These are phyloP conservation scores for Cytospora schulzeri DNA, from an alignment of 2,329 filamentous ascomycete species.

Conservation along the genomic window DNA sequence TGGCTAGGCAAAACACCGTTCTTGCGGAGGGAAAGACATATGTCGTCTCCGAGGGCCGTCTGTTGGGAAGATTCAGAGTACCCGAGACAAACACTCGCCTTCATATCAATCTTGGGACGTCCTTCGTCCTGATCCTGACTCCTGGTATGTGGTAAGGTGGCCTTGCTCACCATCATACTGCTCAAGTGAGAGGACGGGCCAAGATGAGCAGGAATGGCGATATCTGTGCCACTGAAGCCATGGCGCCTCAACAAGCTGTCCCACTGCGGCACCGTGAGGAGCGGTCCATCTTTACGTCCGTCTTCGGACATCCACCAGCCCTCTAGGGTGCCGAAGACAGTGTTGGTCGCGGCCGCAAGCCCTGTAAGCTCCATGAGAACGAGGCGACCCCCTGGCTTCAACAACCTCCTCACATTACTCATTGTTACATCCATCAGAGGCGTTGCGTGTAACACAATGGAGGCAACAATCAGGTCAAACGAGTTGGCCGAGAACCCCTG, in stretches of 20 bases:
- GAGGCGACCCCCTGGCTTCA: conserved; percentile 42
- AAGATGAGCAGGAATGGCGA: conserved; percentile 22
- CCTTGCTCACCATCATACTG: conserved; percentile 20
- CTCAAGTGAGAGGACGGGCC: conserved; percentile 17
- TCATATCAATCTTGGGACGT: neutral
- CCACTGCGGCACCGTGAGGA: conserved; percentile 7
- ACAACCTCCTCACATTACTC: conserved; percentile 34
- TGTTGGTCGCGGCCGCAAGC: conserved; percentile 5
- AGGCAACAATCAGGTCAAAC: conserved; percentile 38
- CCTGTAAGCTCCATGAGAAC: conserved; percentile 27
- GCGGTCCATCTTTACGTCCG: conserved; percentile 17
- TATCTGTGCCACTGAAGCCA: conserved; percentile 10
- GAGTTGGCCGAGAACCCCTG: conserved; percentile 37
- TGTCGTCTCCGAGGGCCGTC: neutral
- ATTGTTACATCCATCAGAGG: conserved; percentile 29
- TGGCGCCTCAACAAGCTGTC: neutral
- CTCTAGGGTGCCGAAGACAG: conserved; percentile 10
- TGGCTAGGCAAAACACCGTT: neutral
- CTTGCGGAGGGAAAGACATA: neutral
- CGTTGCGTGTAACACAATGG: conserved; percentile 37
- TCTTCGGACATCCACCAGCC: conserved; percentile 21
- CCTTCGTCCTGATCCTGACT: neutral
- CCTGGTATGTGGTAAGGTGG: neutral
- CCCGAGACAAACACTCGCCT: neutral
- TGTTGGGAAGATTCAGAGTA: neutral